These are phyloP conservation scores for Teunomyces gatunensis DNA, from an alignment of 805 yeast genomes.

Conservation along the genomic window DNA sequence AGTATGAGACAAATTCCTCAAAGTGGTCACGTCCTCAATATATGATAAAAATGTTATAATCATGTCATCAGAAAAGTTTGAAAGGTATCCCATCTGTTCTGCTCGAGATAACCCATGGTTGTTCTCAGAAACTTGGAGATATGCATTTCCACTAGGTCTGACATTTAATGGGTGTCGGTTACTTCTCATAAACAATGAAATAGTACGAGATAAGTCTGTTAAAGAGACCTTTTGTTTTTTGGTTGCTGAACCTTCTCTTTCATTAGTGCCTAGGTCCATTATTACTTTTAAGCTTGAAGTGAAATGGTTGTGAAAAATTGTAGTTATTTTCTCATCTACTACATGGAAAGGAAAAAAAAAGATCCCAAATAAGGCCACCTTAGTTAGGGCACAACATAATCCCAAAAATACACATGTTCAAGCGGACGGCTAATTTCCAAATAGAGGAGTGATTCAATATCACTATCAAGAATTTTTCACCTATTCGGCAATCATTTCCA, in stretches of 20 bases:
- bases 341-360: background rate
- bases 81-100: conserved; percentile 53
- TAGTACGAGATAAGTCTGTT: conserved; percentile 6
- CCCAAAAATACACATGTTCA: too few relatives aligned
- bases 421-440: too few relatives aligned
- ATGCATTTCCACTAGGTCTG: conserved; percentile 70
- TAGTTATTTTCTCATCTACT: background rate
- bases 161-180: conserved; percentile 69
- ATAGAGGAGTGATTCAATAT: too few relatives aligned
- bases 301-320: conserved; percentile 1
- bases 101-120: conserved; percentile 14
- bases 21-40: conserved; percentile 45
- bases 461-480: too few relatives aligned
- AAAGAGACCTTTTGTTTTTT: conserved; percentile 6
- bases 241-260: background rate
- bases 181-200: conserved; percentile 24
- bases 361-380: background rate
- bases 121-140: conserved; percentile 28
- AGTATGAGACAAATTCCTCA: conserved; percentile 52
- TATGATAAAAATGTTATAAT: conserved; percentile 51
- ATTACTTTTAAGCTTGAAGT: background rate
- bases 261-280: background rate
- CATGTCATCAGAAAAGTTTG: conserved; percentile 60
- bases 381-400: background rate
- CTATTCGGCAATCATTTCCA: too few relatives aligned